Conservation (phyloP, 306 rosid species). For the Myrica gale region DNA sequence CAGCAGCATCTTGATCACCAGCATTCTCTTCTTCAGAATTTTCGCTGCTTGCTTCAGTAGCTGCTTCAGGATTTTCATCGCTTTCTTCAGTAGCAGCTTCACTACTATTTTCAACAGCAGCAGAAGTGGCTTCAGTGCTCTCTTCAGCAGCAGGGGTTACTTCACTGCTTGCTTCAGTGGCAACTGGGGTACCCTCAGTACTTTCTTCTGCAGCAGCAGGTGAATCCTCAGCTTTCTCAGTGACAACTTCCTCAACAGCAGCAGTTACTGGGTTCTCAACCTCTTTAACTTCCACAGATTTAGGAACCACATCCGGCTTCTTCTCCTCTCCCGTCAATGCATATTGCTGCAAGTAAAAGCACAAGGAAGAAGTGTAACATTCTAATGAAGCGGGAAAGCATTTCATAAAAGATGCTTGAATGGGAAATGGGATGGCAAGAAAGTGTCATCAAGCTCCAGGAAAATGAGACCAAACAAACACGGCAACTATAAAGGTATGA, state of each 20-base stretch:
- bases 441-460: neutral
- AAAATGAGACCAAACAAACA: neutral
- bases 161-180: conserved; percentile 48
- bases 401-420: neutral
- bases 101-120: conserved; percentile 29
- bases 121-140: conserved; percentile 29
- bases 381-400: neutral
- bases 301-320: conserved; percentile 38
- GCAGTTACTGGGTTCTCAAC: conserved; percentile 46
- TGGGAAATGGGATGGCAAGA: neutral
- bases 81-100: conserved; percentile 1
- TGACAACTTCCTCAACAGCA: conserved; percentile 39
- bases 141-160: conserved; percentile 41
- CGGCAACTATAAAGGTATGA: neutral
- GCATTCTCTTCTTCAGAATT: conserved; percentile 45
- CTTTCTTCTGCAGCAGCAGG: conserved; percentile 37
- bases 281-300: conserved; percentile 62
- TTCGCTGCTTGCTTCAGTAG: conserved; percentile 52
- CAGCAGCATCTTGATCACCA: conserved; percentile 55
- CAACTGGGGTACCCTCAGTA: conserved; percentile 23
- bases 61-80: conserved; percentile 31
- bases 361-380: neutral
- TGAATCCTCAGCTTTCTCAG: conserved; percentile 46
- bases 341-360: conserved; percentile 59
- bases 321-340: conserved; percentile 53